Evolutionary conservation across 2,329 filamentous ascomycete genomes (phyloP), one percentile per base, ranked within the genome.

Genomic region (Ramichloridium luteum): DNA sequence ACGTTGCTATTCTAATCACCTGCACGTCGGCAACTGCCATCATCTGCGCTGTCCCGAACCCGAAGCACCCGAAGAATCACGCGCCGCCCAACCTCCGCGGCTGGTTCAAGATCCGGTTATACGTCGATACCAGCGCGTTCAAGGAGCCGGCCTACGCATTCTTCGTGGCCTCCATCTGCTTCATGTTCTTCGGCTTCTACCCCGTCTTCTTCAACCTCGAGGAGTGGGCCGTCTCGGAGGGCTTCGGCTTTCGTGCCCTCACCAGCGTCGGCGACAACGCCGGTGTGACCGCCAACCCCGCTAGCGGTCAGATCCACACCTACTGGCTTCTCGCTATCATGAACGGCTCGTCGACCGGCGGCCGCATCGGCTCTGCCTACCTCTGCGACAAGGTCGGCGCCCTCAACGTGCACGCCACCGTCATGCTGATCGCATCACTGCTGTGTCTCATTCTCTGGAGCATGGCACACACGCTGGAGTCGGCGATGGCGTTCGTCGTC

Each of bases 141-240:
- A 43, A 41, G 17, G 59, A 62, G 46, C 49, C 47, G 13, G 47
- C 61, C 3, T 68, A 59, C 40, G 49, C 46, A 33, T 65, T 57
- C 53, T 60, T 65, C 38, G 57, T 56, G 13, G 58, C 56, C 2
- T 51, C 56, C 4, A 58, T 67, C n/a, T 52, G 56, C 2, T 61
- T 64, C 38, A 50, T 67, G 28, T 68, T 67, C 52, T 56, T 67
- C 29, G 65, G 65, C 13, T 68, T 67, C 45, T 68, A 68, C 38
- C 58, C 62, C 3, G 50, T 68, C 13, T 67, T 67, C 50, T 68
- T 68, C 54, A 67, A 65, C 37, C 56, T 68, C 16, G 63, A 67
- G 45, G 64, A 67, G 50, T 68, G 65, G 65, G 64, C 65, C 13
- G 54, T 61, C 11, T 43, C 51, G 8, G 47, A 46, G 14, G 60